Base-by-base conservation (phyloP, 78 protist species). In the Protostelium mycophagum region DNA sequence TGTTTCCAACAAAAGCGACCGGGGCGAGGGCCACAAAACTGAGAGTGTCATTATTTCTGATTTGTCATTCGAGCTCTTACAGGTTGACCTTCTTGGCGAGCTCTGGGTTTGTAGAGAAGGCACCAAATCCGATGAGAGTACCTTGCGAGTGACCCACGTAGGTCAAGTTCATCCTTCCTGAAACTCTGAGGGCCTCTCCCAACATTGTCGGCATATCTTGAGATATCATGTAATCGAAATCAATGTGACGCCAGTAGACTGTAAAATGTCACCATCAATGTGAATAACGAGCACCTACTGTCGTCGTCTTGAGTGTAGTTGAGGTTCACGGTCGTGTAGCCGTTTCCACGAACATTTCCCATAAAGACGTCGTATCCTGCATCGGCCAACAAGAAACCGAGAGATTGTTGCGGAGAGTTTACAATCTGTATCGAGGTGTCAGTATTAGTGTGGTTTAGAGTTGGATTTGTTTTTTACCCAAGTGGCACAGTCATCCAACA, bases 101-200 rank as follows among this genome's bases (percentile, higher is more conserved):
- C 1, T 83, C 86, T 36, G 28, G 34, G 85, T 91, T 84, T 28
- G 86, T 28, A 25, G 84, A 16, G 36, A 93, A 89, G 83, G 84
- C 90, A 63, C 88, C 91, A 87, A 91, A 94, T 38, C 63, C 95
- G 91, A 86, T 38, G 38, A 88, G 63, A 0, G 95, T 90, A 1
- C 96, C 96, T 88, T 94, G 93, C 0, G 91, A 87, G 83, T 90
- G 93, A 9, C 96, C 96, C n/a, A 90, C 94, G 31, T 90, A 94
- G 29, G 83, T 35, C 38, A 94, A 87, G n/a, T 34, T 87, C 23
- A 35, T 35, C n/a, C 84, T 31, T 1, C 86, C 87, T 28, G 94
- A 87, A 0, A 35, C 86, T 1, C 89, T 85, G 28, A 90, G 35
- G 16, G 73, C 73, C 16, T 51, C 73, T 51, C 73, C 73, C 73